phyloP scores from a whole-genome alignment of 176 grass and related monocot species.

The Juncus inflexus region DNA sequence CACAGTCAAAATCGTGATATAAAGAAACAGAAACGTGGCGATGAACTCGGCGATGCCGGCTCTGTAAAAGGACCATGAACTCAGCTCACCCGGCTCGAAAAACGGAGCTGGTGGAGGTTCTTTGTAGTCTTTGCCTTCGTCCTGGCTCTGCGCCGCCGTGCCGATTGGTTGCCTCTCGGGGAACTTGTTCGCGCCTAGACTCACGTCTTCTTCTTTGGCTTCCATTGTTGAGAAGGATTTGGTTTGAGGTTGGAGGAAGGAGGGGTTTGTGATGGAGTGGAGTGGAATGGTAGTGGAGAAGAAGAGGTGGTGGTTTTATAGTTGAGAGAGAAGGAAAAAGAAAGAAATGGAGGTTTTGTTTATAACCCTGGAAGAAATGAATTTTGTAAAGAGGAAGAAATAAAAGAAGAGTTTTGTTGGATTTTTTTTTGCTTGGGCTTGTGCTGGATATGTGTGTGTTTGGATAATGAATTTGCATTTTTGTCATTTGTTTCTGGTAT shows the following conservation, averaged over 20 bases:
- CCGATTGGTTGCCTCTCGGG: conserved; percentile 77
- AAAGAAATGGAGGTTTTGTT: not conserved
- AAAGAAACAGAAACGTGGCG: conserved; percentile 90
- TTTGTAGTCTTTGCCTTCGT: conserved; percentile 78
- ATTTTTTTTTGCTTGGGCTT: not conserved
- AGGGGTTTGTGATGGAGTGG: conserved; percentile 29
- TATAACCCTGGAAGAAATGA: not conserved
- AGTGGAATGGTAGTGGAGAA: not conserved
- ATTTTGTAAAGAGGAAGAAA: not conserved
- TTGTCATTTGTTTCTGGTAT: not conserved
- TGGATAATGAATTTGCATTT: not conserved
- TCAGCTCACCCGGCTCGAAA: conserved; percentile 60
- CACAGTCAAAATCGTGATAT: conserved; percentile 69
- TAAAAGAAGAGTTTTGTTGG: too few species aligned
- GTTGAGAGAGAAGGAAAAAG: not conserved
- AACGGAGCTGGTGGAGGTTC: conserved; percentile 66
- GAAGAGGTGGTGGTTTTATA: conserved; percentile 14
- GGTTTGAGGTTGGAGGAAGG: not conserved
- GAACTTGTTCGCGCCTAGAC: conserved; percentile 68
- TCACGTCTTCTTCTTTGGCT: conserved; percentile 83
- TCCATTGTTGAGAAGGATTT: conserved; percentile 35
- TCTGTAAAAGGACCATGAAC: conserved; percentile 87
- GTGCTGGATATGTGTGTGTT: too few species aligned
- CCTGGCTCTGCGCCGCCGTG: conserved; percentile 55
- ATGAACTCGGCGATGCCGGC: conserved; percentile 91